These are phyloP conservation scores for Inga laurina DNA, from an alignment of 306 rosid genomes.

Conservation along the genomic window DNA sequence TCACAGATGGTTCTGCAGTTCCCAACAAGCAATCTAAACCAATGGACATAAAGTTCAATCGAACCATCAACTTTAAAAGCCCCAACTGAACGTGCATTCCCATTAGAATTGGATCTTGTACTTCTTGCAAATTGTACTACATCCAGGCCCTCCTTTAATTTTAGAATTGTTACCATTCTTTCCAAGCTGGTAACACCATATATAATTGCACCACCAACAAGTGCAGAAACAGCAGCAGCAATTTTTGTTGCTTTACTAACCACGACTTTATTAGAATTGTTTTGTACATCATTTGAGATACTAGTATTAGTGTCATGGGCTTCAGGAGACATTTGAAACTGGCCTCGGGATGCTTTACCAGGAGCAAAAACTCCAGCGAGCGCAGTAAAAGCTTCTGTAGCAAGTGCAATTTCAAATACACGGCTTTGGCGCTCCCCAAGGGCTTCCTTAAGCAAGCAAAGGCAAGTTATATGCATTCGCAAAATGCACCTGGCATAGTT, in stretches of 20 bases:
- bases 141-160: constrained; percentile 86
- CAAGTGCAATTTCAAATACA: constrained; percentile 95
- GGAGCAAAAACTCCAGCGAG: constrained; percentile 75
- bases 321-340: constrained; percentile 72
- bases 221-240: constrained; percentile 91
- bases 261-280: constrained; percentile 47
- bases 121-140: constrained; percentile 74
- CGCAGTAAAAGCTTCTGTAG: constrained; percentile 75
- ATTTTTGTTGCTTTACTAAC: constrained; percentile 64
- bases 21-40: constrained; percentile 93
- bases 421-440: constrained; percentile 94
- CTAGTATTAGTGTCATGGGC: constrained; percentile 57
- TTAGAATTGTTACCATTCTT: constrained; percentile 78
- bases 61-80: constrained; percentile 62
- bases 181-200: constrained; percentile 85
- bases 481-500: constrained; percentile 71
- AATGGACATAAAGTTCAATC: constrained; percentile 83
- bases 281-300: constrained; percentile 55
- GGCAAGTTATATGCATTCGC: constrained; percentile 72
- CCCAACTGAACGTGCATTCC: constrained; percentile 73
- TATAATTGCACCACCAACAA: constrained; percentile 73
- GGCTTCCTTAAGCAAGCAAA: constrained; percentile 89
- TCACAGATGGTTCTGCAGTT: constrained; percentile 85
- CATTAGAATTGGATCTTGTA: constrained; percentile 83
- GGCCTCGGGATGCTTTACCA: constrained; percentile 75